A percentile compares a stretch with the other conserved stretches of the same genome.
Evolutionary conservation across 306 rosid species (phyloP).

Genomic region (Erythrophleum fordii): DNA sequence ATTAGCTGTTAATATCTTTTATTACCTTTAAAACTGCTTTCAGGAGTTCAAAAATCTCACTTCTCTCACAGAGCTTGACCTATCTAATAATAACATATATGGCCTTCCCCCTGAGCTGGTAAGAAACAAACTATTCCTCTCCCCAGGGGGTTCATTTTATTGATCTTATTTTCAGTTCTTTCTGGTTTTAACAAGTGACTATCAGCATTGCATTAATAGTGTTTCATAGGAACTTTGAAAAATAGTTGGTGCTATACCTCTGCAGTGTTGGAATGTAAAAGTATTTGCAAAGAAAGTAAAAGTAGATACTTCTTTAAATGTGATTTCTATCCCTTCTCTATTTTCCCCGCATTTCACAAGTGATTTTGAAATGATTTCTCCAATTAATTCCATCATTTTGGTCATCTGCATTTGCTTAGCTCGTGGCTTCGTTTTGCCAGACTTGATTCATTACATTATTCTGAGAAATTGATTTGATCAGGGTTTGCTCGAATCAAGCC

Average conservation of each 20-base stretch:
- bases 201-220: background rate
- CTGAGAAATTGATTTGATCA: constrained; percentile 45
- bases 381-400: background rate
- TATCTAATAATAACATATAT: constrained; percentile 85
- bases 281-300: background rate
- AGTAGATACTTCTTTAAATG: background rate
- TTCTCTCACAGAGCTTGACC: constrained; percentile 78
- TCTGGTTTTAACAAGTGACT: background rate
- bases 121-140: constrained; percentile 44
- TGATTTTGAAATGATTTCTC: constrained; percentile 6
- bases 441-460: constrained; percentile 31
- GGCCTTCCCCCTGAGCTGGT: constrained; percentile 88
- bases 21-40: constrained; percentile 39
- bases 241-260: constrained; percentile 14
- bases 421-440: constrained; percentile 14
- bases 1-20: constrained; percentile 9
- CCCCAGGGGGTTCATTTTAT: constrained; percentile 28
- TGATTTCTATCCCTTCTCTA: background rate
- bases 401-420: constrained; percentile 17
- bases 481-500: constrained; percentile 88
- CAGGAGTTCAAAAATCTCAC: constrained; percentile 74
- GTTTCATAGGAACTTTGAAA: constrained; percentile 23
- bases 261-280: constrained; percentile 21
- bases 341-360: background rate
- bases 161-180: constrained; percentile 8